Conservation (phyloP, 2,329 filamentous ascomycete genomes). For the Triangularia verruculosa region DNA sequence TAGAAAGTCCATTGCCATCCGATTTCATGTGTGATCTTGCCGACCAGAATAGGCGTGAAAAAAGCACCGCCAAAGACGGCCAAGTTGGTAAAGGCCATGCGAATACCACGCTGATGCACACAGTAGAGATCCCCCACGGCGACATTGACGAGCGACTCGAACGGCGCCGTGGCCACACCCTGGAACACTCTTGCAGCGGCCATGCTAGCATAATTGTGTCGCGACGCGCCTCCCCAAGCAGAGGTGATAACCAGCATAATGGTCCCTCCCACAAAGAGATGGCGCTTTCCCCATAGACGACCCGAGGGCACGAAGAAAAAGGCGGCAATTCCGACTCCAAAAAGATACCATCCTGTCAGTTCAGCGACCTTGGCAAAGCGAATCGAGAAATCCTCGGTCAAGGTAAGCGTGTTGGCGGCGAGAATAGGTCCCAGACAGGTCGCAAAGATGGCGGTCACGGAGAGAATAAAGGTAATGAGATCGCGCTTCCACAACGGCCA, state of each 20-base stretch:
- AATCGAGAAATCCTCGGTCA: constrained; percentile 63
- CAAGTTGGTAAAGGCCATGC: constrained; percentile 76
- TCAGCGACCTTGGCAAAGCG: constrained; percentile 75
- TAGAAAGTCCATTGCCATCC: constrained; percentile 90
- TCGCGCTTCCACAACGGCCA: constrained; percentile 89
- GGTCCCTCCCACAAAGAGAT: constrained; percentile 77
- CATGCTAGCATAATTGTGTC: constrained; percentile 67
- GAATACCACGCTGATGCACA: constrained; percentile 77
- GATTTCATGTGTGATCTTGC: constrained; percentile 73
- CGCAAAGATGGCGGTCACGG: constrained; percentile 76
- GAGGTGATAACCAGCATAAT: constrained; percentile 70
- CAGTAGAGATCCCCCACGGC: constrained; percentile 87
- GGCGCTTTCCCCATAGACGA: constrained; percentile 88
- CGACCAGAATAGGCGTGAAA: constrained; percentile 82
- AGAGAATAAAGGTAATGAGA: constrained; percentile 73
- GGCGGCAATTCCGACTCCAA: constrained; percentile 77
- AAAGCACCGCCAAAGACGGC: constrained; percentile 56
- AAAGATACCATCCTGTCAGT: constrained; percentile 82
- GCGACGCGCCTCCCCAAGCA: constrained; percentile 72
- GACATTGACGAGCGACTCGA: constrained; percentile 86
- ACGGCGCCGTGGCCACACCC: constrained; percentile 81
- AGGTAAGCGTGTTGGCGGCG: constrained; percentile 79
- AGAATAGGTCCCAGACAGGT: constrained; percentile 82
- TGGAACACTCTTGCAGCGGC: constrained; percentile 79
- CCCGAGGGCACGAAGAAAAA: constrained; percentile 85